Percentiles rank a stretch among this genome's conserved stretches.
Conservation (phyloP, 2,329 filamentous ascomycete species). For the Diatrype stigma region DNA sequence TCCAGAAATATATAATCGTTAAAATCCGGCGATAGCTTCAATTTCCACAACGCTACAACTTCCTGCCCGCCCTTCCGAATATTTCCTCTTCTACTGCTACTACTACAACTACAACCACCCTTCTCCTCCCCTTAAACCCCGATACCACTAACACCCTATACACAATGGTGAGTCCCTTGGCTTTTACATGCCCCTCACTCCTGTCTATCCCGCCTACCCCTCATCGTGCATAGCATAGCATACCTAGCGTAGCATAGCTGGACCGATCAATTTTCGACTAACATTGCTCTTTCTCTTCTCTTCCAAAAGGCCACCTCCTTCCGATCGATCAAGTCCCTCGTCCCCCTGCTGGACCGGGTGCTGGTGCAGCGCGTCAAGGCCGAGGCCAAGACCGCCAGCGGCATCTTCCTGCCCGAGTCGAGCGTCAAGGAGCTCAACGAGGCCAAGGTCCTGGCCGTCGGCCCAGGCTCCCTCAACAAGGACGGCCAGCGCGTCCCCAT, state of each 20-base stretch:
- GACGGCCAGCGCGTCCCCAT: slow-evolving; percentile 84
- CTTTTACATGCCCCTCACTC: too few relatives aligned
- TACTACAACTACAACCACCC: too few relatives aligned
- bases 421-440: slow-evolving; percentile 98
- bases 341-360: slow-evolving; percentile 94
- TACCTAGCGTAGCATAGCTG: too few relatives aligned
- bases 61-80: too few relatives aligned
- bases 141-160: not conserved
- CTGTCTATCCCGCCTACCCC: too few relatives aligned
- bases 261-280: not conserved
- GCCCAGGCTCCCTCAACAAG: slow-evolving; percentile 81
- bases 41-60: not conserved
- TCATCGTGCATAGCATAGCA: too few relatives aligned
- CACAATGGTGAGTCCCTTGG: slow-evolving; percentile 24
- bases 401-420: slow-evolving; percentile 96
- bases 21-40: slow-evolving; percentile 3
- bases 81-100: too few relatives aligned
- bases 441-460: slow-evolving; percentile 92
- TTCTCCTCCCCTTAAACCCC: too few relatives aligned
- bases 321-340: slow-evolving; percentile 92
- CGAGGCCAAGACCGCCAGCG: slow-evolving; percentile 90
- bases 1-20: not conserved
- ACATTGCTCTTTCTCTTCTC: not conserved
- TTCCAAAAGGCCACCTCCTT: slow-evolving; percentile 61
- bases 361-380: slow-evolving; percentile 97